These are phyloP conservation scores for Amoebophrya sp. DNA, from an alignment of 169 alveolate species.

Conservation along the genomic window DNA sequence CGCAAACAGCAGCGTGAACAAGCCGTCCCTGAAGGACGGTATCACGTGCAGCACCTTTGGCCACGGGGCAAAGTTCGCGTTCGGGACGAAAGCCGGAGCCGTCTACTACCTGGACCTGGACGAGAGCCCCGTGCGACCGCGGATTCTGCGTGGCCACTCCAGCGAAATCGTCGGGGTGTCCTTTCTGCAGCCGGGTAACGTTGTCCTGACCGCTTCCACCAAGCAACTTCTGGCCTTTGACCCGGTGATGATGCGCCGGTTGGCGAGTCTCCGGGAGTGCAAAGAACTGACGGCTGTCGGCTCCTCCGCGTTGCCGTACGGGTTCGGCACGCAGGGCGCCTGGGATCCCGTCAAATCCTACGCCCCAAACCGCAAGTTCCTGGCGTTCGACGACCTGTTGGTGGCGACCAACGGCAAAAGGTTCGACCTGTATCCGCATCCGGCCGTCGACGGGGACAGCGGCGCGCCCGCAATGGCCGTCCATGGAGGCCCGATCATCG, in stretches of 20 bases:
- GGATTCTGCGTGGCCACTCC: neutral
- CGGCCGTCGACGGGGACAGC: neutral
- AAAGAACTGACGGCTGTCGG: neutral
- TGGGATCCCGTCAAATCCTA: neutral
- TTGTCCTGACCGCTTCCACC: neutral
- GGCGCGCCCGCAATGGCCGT: neutral
- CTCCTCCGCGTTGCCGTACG: neutral
- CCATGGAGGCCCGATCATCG: neutral
- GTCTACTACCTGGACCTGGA: neutral
- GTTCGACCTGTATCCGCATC: neutral
- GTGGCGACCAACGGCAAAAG: neutral
- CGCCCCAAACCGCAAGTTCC: neutral
- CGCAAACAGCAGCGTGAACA: neutral
- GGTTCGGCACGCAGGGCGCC: neutral
- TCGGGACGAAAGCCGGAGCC: neutral
- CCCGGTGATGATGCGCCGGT: constrained; percentile 7
- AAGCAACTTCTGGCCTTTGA: neutral
- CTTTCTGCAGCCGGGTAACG: neutral
- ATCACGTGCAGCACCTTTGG: neutral
- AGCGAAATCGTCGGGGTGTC: neutral
- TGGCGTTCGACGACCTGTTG: neutral
- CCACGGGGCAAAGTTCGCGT: neutral
- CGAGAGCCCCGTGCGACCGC: neutral
- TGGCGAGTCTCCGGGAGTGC: neutral
- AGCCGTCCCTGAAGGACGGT: neutral